Base-by-base conservation (phyloP, 805 yeast genomes). In the fission yeast (Schizosaccharomyces pombe) region DNA sequence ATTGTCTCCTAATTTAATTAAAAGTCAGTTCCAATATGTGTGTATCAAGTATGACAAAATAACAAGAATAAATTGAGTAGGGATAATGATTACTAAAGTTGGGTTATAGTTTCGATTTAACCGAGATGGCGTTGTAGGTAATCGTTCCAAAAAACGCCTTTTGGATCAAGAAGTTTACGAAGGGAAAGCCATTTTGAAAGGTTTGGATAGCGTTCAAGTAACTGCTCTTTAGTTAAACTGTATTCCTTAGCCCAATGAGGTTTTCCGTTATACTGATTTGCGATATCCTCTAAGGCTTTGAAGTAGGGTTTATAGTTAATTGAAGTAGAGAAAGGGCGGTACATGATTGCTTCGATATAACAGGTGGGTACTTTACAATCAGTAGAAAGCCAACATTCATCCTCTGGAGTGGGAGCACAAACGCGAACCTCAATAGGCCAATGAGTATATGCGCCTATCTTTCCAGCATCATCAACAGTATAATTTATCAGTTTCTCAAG, bases 191-290 rank as follows among this genome's bases (percentile, higher is more conserved):
- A 89, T 47, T 69, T 63, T 11, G 60, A 64, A 58, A 87, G 71
- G 59, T 79, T 80, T 6, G 78, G 76, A 9, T 91, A 94, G 63
- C 79, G 84, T 94, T 94, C 84, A 59, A 77, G 77, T 55, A 72
- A 70, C 68, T 85, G 76, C 57, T 76, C 75, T 6, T 75, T 72
- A 32, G 78, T 76, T 63, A 85, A 78, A 1, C 95, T 95, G 65
- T 85, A 89, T 67, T 86, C 87, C 71, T 89, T 89, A 16, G 98
- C 98, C 98, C 98, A 89, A 66, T 89, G 98, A 1, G 98, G 98
- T 65, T 79, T 83, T 47, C 98, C 98, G 37, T 82, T 86, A 30
- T 82, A 86, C 29, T 76, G 78, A 53, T 72, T 73, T 72, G 87
- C 71, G 1, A 85, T 75, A 54, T 76, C 75, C 67, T 89, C 98